Conservation (phyloP, 106 monocot species). For the Dendrobium catenatum region DNA sequence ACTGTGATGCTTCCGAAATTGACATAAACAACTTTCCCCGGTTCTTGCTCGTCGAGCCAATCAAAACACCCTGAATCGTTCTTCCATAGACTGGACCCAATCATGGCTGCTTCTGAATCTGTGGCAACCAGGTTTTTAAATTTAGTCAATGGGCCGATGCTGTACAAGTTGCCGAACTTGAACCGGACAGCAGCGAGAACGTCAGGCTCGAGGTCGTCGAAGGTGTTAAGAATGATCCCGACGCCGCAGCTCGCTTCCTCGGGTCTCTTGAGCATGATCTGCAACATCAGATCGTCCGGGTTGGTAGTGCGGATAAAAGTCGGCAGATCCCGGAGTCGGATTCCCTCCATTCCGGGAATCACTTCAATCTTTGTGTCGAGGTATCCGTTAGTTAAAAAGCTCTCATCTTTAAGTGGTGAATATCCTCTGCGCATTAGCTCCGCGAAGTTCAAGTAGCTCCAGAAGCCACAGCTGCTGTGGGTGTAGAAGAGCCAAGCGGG, state of each 20-base stretch:
- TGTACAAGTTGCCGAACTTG: slow-evolving; percentile 22
- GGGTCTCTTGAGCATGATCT: background rate
- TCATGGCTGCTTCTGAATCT: background rate
- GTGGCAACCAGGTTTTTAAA: slow-evolving; percentile 11
- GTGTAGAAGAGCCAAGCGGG: slow-evolving; percentile 14
- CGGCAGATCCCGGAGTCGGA: slow-evolving; percentile 39
- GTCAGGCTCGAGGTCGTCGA: slow-evolving; percentile 35
- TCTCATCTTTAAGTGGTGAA: slow-evolving; percentile 20
- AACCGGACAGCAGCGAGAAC: slow-evolving; percentile 23
- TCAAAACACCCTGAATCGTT: slow-evolving; percentile 13
- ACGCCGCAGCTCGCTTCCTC: slow-evolving; percentile 1
- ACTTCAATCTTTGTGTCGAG: slow-evolving; percentile 33
- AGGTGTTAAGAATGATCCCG: slow-evolving; percentile 50
- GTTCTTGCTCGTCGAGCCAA: slow-evolving; percentile 14
- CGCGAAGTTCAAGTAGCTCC: slow-evolving; percentile 13
- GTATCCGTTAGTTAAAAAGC: slow-evolving; percentile 28
- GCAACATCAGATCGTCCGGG: slow-evolving; percentile 16
- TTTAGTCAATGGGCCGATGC: slow-evolving; percentile 24
- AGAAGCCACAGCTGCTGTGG: slow-evolving; percentile 17
- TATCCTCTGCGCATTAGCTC: slow-evolving; percentile 1
- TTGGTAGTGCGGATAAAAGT: slow-evolving; percentile 31
- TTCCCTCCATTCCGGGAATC: slow-evolving; percentile 34
- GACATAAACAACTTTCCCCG: slow-evolving; percentile 14
- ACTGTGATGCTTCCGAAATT: slow-evolving; percentile 33
- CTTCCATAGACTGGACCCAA: slow-evolving; percentile 21